Percentiles rank a stretch among this genome's conserved stretches.
These are phyloP conservation scores for Mortierella hygrophila DNA, from an alignment of 192 early-diverging fungal genomes.

Conservation along the genomic window DNA sequence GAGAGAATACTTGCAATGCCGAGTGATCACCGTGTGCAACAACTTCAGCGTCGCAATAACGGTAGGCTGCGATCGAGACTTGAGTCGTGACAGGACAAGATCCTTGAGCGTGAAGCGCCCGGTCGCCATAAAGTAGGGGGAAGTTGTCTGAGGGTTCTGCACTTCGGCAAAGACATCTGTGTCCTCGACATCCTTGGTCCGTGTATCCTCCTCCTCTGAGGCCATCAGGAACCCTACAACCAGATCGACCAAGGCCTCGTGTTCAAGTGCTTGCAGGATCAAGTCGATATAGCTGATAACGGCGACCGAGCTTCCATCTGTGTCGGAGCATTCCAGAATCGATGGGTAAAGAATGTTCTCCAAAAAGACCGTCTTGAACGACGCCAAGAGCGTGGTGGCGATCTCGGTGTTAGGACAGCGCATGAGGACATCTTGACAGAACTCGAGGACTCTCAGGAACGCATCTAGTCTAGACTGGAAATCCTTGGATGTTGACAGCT, in stretches of 20 bases:
- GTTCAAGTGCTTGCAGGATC: constrained; percentile 82
- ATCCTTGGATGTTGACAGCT: constrained; percentile 68
- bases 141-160: constrained; percentile 59
- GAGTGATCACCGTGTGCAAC: constrained; percentile 78
- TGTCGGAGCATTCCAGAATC: constrained; percentile 89
- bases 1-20: constrained; percentile 84
- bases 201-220: constrained; percentile 61
- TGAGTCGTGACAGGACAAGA: constrained; percentile 88
- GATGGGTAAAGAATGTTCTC: constrained; percentile 90
- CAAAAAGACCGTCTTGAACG: constrained; percentile 84
- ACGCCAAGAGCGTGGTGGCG: constrained; percentile 67
- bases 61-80: constrained; percentile 88
- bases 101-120: constrained; percentile 82
- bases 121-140: constrained; percentile 66
- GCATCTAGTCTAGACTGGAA: constrained; percentile 78
- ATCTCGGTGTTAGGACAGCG: constrained; percentile 77
- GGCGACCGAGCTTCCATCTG: constrained; percentile 91
- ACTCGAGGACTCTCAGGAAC: constrained; percentile 74
- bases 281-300: constrained; percentile 91
- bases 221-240: constrained; percentile 86
- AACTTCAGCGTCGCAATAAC: constrained; percentile 88
- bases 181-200: constrained; percentile 27
- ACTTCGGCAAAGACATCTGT: constrained; percentile 58
- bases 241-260: constrained; percentile 79
- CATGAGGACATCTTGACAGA: constrained; percentile 80